Conservation (phyloP, 176 grass and related monocot species). For the Paspalum vaginatum region DNA sequence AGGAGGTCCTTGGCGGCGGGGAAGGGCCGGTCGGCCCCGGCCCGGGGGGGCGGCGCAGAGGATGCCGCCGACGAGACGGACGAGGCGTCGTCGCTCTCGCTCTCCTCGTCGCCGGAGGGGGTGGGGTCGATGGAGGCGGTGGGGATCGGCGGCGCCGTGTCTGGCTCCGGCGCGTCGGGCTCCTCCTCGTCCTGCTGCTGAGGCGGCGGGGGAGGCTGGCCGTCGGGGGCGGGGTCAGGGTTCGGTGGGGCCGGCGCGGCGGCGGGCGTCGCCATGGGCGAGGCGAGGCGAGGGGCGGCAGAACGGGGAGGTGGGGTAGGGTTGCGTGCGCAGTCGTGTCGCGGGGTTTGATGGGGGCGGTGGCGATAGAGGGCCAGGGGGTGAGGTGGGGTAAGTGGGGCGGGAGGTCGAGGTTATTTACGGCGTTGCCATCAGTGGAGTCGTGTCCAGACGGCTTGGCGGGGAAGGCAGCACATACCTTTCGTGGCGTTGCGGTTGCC, state of each 20-base stretch:
- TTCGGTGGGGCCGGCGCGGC: constrained; percentile 38
- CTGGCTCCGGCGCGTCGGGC: not conserved
- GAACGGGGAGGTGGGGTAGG: not conserved
- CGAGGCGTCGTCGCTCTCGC: constrained; percentile 10
- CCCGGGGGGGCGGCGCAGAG: not conserved
- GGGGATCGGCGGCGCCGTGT: not conserved
- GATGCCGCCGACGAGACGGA: constrained; percentile 19
- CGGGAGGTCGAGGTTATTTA: not conserved
- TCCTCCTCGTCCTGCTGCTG: not conserved
- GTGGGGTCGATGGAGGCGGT: constrained; percentile 48
- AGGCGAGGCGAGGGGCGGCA: not conserved
- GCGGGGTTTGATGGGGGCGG: not conserved
- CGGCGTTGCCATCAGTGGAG: not conserved
- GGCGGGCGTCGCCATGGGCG: constrained; percentile 38
- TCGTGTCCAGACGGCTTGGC: not conserved
- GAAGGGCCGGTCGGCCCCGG: not conserved
- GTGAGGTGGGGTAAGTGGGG: not conserved
- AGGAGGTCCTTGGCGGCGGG: constrained; percentile 57
- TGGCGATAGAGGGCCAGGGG: not conserved
- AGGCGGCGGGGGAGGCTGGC: not conserved
- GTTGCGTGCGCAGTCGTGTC: not conserved
- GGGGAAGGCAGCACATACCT: constrained; percentile 45
- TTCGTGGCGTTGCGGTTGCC: constrained; percentile 38
- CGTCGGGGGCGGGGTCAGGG: constrained; percentile 45
- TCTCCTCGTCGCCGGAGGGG: constrained; percentile 46